Evolutionary conservation across 2,329 filamentous ascomycete genomes (phyloP).

Genomic region (Phaeosphaeriaceae sp.): DNA sequence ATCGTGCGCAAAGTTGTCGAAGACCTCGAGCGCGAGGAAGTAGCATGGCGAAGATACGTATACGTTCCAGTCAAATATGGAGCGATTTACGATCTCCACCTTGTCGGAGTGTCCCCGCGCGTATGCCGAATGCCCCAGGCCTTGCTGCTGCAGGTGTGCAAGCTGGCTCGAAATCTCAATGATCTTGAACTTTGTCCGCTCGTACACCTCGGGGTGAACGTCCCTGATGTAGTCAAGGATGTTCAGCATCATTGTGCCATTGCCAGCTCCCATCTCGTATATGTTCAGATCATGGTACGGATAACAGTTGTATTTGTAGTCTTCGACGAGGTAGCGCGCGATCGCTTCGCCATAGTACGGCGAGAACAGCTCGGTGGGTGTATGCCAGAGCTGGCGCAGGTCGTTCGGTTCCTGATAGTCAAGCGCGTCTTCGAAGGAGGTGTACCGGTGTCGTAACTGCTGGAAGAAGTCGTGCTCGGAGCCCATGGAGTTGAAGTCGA

Average conservation of each 20-base stretch:
- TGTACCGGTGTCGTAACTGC: constrained; percentile 79
- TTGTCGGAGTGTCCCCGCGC: constrained; percentile 79
- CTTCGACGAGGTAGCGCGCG: constrained; percentile 92
- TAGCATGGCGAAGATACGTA: constrained; percentile 94
- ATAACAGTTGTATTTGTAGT: constrained; percentile 93
- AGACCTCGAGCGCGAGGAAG: constrained; percentile 97
- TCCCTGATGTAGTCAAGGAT: constrained; percentile 95
- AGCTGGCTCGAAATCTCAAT: constrained; percentile 92
- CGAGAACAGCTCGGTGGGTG: constrained; percentile 93
- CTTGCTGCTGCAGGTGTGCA: constrained; percentile 76
- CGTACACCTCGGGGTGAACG: constrained; percentile 88
- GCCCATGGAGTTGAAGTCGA: constrained; percentile 80
- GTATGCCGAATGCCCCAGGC: constrained; percentile 70
- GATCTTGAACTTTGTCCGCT: constrained; percentile 89
- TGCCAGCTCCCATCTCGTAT: constrained; percentile 98
- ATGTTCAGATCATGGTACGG: constrained; percentile 97
- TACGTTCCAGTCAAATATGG: constrained; percentile 91
- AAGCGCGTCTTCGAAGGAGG: constrained; percentile 85
- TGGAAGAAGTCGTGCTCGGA: constrained; percentile 87
- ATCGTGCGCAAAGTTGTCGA: constrained; percentile 98
- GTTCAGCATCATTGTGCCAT: constrained; percentile 97
- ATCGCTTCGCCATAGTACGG: constrained; percentile 98
- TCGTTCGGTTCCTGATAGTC: constrained; percentile 75
- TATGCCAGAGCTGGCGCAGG: constrained; percentile 95
- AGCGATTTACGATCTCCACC: constrained; percentile 93